Conservation (phyloP, 352 stramenopile genomes). For the Globisporangium emineosum region DNA sequence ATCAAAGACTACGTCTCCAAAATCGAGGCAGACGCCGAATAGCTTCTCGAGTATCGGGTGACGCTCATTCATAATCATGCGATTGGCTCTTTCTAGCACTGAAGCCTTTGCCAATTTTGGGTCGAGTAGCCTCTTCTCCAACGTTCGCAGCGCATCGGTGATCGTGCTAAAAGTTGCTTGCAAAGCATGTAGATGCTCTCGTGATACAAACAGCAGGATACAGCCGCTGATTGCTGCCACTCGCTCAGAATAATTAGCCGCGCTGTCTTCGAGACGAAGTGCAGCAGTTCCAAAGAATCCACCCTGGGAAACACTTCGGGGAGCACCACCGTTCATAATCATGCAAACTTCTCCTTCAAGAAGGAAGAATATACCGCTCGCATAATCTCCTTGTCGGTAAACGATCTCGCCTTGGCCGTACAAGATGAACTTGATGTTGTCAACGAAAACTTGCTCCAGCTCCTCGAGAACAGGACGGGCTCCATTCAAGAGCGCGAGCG, state of each 20-base stretch:
- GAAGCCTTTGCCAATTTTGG: conserved; percentile 46
- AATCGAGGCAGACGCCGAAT: conserved; percentile 2
- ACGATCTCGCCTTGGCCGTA: conserved; percentile 68
- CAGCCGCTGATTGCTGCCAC: conserved; percentile 50
- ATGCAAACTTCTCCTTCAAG: conserved; percentile 52
- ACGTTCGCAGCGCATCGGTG: conserved; percentile 27
- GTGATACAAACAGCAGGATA: conserved; percentile 52
- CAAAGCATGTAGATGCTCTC: conserved; percentile 44
- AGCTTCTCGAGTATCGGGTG: conserved; percentile 6
- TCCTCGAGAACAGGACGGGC: conserved; percentile 41
- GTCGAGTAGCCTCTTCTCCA: conserved; percentile 51
- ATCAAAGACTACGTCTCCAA: conserved; percentile 31
- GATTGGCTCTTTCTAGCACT: neutral
- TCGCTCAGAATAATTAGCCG: conserved; percentile 42
- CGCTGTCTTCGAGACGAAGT: conserved; percentile 32
- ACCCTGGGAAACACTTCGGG: conserved; percentile 41
- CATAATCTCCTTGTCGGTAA: conserved; percentile 60
- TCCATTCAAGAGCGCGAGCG: conserved; percentile 39
- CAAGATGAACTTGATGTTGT: conserved; percentile 65
- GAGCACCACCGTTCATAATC: conserved; percentile 29
- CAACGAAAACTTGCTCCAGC: conserved; percentile 54
- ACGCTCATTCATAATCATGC: neutral
- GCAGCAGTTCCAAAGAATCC: conserved; percentile 53
- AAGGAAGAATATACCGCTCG: conserved; percentile 54
- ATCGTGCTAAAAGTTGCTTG: conserved; percentile 28